Evolutionary conservation across 116 monocot species (phyloP), one percentile per base, ranked within the genome.

Genomic region (Phalaenopsis hybrid): DNA sequence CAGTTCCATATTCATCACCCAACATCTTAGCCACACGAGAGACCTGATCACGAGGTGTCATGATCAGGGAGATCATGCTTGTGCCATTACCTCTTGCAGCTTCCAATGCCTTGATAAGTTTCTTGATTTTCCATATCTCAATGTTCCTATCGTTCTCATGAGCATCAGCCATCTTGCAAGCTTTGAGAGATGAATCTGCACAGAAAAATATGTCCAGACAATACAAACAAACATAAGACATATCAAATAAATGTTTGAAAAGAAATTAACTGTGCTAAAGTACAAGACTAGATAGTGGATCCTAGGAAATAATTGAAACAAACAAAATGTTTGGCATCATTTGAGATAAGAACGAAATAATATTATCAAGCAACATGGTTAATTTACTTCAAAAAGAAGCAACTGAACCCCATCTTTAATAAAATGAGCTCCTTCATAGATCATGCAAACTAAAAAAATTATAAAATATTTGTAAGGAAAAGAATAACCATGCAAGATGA

Each of bases 91-190:
- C 87, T 84, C 87, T 81, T 34, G 87, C 87, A 70, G 87, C 44
- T 46, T 87, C 87, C 48, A 87, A 52, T 1, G 87, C 87, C 55
- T 87, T 87, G 37, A 87, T 87, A 44, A 87, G 78, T 78, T 87
- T 87, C 87, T 84, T 87, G 21, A 87, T 81, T 78, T 84, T 87
- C 87, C 86, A 86, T 69, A 86, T 86, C 83, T 86, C 86, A 57
- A 86, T 86, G 44, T 86, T 86, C 74, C 80, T 80, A 52, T 86
- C 86, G 6, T 72, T 86, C 52, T 86, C 86, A 48, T 86, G 80
- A 59, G 43, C 74, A 80, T 86, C 86, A 10, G 83, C 55, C 86
- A 86, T 86, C 65, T 82, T 78, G 4, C 1, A 2, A 8, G 18
- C 28, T 51, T 77, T 50, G 44, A 50, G 23, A 51, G 77, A 77